These are phyloP conservation scores for Bipolaris cookei DNA, from an alignment of 2,329 filamentous ascomycete genomes.

Conservation along the genomic window DNA sequence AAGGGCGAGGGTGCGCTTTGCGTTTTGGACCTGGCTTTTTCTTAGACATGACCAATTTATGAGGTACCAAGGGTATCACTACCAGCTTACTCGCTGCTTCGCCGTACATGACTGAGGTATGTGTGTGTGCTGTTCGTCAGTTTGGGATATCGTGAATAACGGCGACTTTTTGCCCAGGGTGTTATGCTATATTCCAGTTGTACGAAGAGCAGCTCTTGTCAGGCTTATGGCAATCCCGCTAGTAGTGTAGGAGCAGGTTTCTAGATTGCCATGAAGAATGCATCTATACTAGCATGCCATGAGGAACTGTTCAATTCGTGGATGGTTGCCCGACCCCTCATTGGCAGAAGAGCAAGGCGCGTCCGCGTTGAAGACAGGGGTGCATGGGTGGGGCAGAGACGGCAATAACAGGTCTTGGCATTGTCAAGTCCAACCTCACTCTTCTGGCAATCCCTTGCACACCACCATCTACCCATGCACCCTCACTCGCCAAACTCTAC, in stretches of 20 bases:
- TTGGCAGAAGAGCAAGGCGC: conserved; percentile 19
- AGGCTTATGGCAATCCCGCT: not conserved
- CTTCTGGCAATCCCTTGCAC: conserved; percentile 19
- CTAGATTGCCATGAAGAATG: not conserved
- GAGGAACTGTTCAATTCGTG: not conserved
- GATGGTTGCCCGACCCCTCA: conserved; percentile 17
- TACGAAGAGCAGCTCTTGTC: not conserved
- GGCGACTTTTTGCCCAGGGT: not conserved
- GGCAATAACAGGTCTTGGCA: conserved; percentile 19
- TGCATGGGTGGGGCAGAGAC: conserved; percentile 13
- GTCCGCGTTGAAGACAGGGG: conserved; percentile 24
- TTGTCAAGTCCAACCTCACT: conserved; percentile 23
- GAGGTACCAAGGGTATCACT: conserved; percentile 25
- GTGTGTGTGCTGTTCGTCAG: not conserved
- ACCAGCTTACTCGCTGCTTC: conserved; percentile 87
- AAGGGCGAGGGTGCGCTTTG: conserved; percentile 90
- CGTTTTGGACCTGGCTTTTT: conserved; percentile 78
- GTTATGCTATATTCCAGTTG: not conserved
- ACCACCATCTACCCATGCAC: conserved; percentile 10
- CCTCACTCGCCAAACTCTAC: not conserved
- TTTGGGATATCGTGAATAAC: not conserved
- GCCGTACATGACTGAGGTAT: conserved; percentile 71
- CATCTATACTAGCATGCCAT: too few species aligned
- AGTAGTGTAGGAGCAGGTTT: not conserved
- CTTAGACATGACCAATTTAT: not conserved